Conservation (phyloP, 1,139 yeast species). For the Sugiyamaella castrensis region DNA sequence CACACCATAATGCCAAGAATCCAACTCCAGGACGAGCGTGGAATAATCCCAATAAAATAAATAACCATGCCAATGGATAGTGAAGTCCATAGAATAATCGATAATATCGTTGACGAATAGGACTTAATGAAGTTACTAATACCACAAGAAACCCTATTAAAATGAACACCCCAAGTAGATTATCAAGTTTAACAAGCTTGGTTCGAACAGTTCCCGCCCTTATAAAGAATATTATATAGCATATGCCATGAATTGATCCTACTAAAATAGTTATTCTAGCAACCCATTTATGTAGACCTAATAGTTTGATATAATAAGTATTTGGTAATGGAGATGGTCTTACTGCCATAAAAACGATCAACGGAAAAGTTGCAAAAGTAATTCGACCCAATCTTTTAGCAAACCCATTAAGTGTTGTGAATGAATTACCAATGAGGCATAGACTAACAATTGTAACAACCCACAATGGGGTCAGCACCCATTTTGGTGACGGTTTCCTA, state of each 20-base stretch:
- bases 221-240: conserved; percentile 52
- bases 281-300: conserved; percentile 76
- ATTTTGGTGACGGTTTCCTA: conserved; percentile 31
- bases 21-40: conserved; percentile 80
- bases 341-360: conserved; percentile 57
- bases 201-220: conserved; percentile 4
- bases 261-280: conserved; percentile 59
- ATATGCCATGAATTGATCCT: conserved; percentile 55
- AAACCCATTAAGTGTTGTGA: conserved; percentile 21
- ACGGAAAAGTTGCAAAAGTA: conserved; percentile 62
- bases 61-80: conserved; percentile 62
- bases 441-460: background rate
- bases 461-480: conserved; percentile 41
- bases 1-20: conserved; percentile 48
- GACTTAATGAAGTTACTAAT: conserved; percentile 53
- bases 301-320: conserved; percentile 53
- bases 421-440: background rate
- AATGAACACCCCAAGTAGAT: conserved; percentile 62
- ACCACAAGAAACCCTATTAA: conserved; percentile 46
- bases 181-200: conserved; percentile 47
- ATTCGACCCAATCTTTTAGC: conserved; percentile 50
- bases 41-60: conserved; percentile 54
- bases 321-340: conserved; percentile 59
- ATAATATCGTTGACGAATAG: conserved; percentile 55
- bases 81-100: conserved; percentile 63